Conservation (phyloP, 1,139 yeast genomes). For the Zygoascus sp. region DNA sequence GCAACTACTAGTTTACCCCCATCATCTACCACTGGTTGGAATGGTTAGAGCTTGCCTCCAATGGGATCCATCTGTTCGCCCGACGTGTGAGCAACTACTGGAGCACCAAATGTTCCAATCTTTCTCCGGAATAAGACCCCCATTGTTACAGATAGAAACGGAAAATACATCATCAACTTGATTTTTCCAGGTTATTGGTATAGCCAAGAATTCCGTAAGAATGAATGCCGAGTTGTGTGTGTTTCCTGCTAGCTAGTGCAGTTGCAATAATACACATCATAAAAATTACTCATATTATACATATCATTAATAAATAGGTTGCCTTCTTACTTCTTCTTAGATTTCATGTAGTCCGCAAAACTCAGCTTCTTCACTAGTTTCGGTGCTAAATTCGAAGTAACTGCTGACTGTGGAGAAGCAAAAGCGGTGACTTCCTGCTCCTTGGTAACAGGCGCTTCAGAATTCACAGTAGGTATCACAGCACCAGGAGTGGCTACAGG, state of each 20-base stretch:
- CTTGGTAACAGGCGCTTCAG: constrained; percentile 7
- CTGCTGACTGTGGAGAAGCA: constrained; percentile 21
- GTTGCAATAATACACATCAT: too few species aligned
- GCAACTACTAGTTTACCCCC: not conserved
- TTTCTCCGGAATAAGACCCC: not conserved
- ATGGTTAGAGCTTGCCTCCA: constrained; percentile 28
- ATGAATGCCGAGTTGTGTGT: too few species aligned
- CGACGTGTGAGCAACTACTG: constrained; percentile 63
- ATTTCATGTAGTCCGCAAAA: constrained; percentile 78
- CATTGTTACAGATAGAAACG: not conserved
- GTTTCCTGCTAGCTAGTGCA: too few species aligned
- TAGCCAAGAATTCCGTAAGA: too few species aligned
- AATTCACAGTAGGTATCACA: too few species aligned
- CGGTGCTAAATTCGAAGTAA: constrained; percentile 21
- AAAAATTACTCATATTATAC: constrained; percentile 5
- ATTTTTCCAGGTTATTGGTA: too few species aligned
- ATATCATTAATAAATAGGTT: constrained; percentile 10
- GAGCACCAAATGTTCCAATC: constrained; percentile 53
- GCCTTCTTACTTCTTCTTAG: constrained; percentile 36
- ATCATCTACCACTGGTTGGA: not conserved
- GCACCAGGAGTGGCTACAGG: not conserved
- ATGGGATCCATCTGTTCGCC: constrained; percentile 59
- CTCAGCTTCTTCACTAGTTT: constrained; percentile 59
- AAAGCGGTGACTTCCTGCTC: constrained; percentile 5
- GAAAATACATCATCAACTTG: not conserved